Evolutionary conservation across 768 basidiomycete species (phyloP).

Genomic region (Macrocybe gigantea): DNA sequence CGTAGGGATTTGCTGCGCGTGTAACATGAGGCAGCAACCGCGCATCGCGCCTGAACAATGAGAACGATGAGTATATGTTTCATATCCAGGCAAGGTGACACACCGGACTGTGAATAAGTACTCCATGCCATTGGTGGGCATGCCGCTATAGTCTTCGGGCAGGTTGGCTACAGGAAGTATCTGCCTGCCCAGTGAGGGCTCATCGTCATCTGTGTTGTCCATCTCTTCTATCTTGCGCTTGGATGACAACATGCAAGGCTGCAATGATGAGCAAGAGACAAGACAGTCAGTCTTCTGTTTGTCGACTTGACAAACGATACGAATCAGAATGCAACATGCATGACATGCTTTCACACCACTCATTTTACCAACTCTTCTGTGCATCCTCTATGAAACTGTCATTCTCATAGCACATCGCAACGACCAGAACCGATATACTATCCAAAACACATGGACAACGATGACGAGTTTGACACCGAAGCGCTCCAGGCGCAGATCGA

Average conservation of each 20-base stretch:
- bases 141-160: slow-evolving; percentile 59
- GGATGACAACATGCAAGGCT: slow-evolving; percentile 6
- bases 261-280: too few species aligned
- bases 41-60: slow-evolving; percentile 59
- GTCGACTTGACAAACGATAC: too few species aligned
- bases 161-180: slow-evolving; percentile 79
- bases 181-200: slow-evolving; percentile 58
- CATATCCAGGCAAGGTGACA: slow-evolving; percentile 7
- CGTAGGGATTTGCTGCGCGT: slow-evolving; percentile 66
- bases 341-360: too few species aligned
- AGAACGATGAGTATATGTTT: not conserved
- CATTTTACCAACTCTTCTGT: not conserved
- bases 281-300: too few species aligned
- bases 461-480: slow-evolving; percentile 60
- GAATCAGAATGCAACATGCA: too few species aligned
- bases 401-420: too few species aligned
- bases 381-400: too few species aligned
- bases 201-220: slow-evolving; percentile 55
- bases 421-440: slow-evolving; percentile 1
- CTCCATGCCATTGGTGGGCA: slow-evolving; percentile 68
- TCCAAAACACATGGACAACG: slow-evolving; percentile 25
- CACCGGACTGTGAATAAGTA: slow-evolving; percentile 82
- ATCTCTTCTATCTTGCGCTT: slow-evolving; percentile 54
- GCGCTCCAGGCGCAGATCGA: slow-evolving; percentile 79
- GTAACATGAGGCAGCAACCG: slow-evolving; percentile 58